Percentiles rank a stretch among this genome's conserved stretches.
These are phyloP conservation scores for Pyrenochaeta sp. DNA, from an alignment of 2,329 filamentous ascomycete species.

Conservation along the genomic window DNA sequence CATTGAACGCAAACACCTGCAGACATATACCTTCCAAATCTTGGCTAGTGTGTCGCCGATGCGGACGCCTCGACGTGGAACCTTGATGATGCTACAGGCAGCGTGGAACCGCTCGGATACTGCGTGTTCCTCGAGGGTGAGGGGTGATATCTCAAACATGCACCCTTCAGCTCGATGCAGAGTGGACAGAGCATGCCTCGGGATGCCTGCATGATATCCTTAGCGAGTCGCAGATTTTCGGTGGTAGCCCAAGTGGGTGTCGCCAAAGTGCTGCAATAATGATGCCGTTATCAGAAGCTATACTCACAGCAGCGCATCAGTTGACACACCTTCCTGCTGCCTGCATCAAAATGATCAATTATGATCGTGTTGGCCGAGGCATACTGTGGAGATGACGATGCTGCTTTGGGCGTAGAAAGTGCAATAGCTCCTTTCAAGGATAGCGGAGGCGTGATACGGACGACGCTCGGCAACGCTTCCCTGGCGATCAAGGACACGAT, in stretches of 20 bases:
- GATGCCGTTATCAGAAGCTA: constrained; percentile 20
- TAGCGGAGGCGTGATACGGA: constrained; percentile 37
- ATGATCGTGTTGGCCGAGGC: constrained; percentile 26
- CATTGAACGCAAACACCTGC: constrained; percentile 6
- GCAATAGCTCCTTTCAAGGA: constrained; percentile 27
- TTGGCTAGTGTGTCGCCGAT: constrained; percentile 9
- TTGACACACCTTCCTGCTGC: constrained; percentile 11
- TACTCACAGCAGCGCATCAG: constrained; percentile 13
- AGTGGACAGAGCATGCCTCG: constrained; percentile 5
- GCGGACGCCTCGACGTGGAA: not conserved
- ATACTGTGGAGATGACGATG: constrained; percentile 39
- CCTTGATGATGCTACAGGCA: constrained; percentile 2
- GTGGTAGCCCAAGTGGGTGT: constrained; percentile 9
- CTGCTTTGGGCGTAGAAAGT: constrained; percentile 32
- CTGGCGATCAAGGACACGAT: constrained; percentile 20
- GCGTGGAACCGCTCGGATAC: constrained; percentile 10
- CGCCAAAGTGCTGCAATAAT: constrained; percentile 15
- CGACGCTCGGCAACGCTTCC: constrained; percentile 36
- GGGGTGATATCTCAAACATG: constrained; percentile 23
- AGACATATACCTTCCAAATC: constrained; percentile 10
- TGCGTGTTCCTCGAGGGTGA: constrained; percentile 12
- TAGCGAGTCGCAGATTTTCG: constrained; percentile 11
- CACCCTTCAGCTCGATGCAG: constrained; percentile 18
- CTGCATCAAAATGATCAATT: constrained; percentile 21
- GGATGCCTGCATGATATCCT: constrained; percentile 9